These are phyloP conservation scores for Cyathus striatus DNA, from an alignment of 768 basidiomycete species.

Conservation along the genomic window DNA sequence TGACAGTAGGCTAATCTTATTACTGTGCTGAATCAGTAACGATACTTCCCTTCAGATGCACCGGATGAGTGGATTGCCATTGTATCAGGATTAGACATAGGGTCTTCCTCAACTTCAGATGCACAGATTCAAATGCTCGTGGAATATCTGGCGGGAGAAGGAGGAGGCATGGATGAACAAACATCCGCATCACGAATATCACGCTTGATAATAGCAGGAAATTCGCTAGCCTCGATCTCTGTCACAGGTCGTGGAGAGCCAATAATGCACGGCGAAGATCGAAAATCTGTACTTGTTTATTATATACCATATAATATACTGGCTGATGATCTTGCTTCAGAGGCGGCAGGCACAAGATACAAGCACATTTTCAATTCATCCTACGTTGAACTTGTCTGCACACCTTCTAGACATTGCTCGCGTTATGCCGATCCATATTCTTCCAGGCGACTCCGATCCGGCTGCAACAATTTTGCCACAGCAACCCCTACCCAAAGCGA, in stretches of 20 bases:
- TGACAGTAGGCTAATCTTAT: conserved; percentile 44
- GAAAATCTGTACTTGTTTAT: conserved; percentile 46
- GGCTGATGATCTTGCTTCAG: conserved; percentile 26
- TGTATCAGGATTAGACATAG: conserved; percentile 82
- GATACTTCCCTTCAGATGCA: conserved; percentile 5
- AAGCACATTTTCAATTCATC: conserved; percentile 68
- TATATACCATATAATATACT: background rate
- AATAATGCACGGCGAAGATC: conserved; percentile 32
- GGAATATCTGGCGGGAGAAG: conserved; percentile 86
- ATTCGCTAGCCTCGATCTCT: conserved; percentile 63
- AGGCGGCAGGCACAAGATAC: conserved; percentile 64
- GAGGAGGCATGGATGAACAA: conserved; percentile 65
- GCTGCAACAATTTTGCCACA: conserved; percentile 89
- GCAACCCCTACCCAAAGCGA: conserved; percentile 86
- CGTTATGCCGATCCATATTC: conserved; percentile 78
- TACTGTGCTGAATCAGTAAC: conserved; percentile 3
- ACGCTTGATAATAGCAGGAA: conserved; percentile 84
- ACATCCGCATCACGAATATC: conserved; percentile 66
- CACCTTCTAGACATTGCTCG: conserved; percentile 73
- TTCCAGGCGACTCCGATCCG: conserved; percentile 88
- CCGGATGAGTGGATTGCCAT: conserved; percentile 78
- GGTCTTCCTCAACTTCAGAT: conserved; percentile 54
- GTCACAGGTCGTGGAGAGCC: conserved; percentile 25
- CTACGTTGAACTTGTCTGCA: conserved; percentile 62
- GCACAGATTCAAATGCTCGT: conserved; percentile 81